Evolutionary conservation across 768 basidiomycete genomes (phyloP).

Genomic region (Heimioporus sp.): DNA sequence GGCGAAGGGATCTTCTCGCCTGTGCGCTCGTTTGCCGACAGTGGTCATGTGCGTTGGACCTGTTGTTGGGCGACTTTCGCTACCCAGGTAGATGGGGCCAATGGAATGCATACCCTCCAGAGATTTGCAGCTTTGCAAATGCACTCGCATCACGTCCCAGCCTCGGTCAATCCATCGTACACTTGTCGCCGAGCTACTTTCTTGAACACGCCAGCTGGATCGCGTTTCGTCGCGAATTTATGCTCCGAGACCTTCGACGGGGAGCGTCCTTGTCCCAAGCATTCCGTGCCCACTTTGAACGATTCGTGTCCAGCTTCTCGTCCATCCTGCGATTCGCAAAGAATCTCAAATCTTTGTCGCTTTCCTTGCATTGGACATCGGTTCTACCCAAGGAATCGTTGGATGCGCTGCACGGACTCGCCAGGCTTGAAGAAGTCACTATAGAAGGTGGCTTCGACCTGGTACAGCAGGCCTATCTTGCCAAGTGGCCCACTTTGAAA

Average conservation of each 20-base stretch:
- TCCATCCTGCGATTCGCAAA: background rate
- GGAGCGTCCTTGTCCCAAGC: background rate
- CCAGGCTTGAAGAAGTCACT: background rate
- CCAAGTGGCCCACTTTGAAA: background rate
- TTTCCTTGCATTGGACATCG: background rate
- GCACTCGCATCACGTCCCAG: background rate
- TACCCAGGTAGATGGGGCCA: background rate
- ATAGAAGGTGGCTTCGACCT: background rate
- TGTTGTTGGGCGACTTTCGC: constrained; percentile 1
- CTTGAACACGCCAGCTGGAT: background rate
- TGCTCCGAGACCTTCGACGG: too few relatives aligned
- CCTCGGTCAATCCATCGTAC: constrained; percentile 1
- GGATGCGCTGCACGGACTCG: background rate
- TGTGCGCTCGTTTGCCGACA: background rate
- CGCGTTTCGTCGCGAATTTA: background rate
- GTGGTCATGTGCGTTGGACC: constrained; percentile 1
- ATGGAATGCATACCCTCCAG: background rate
- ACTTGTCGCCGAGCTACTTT: background rate
- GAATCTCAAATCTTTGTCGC: background rate
- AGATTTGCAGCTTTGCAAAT: background rate
- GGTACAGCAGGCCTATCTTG: background rate
- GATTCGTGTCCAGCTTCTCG: background rate
- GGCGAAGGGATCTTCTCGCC: constrained; percentile 1
- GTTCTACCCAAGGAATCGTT: background rate
- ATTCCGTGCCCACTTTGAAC: background rate